Conservation (phyloP, 2,329 filamentous ascomycete species). For the Aspergillus japonicus region DNA sequence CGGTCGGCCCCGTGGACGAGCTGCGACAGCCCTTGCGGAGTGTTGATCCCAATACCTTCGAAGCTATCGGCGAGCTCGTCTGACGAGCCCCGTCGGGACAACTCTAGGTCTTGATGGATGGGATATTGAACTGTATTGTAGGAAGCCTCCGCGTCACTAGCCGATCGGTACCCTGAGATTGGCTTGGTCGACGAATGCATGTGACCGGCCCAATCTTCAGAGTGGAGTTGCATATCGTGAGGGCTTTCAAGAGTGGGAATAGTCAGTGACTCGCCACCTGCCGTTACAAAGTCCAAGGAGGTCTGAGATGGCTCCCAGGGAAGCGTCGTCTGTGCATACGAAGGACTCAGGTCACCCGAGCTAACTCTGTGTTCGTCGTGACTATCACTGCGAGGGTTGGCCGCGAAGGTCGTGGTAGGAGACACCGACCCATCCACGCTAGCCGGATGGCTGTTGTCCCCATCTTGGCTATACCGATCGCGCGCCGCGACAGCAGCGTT, state of each 20-base stretch:
- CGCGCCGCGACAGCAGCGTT: constrained; percentile 43
- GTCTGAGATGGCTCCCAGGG: constrained; percentile 30
- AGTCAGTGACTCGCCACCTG: constrained; percentile 23
- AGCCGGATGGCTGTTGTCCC: constrained; percentile 20
- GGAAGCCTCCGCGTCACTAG: constrained; percentile 26
- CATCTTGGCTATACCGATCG: constrained; percentile 28
- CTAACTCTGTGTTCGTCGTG: constrained; percentile 7
- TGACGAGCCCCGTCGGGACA: constrained; percentile 33
- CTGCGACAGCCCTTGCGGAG: constrained; percentile 24
- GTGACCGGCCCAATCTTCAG: constrained; percentile 29
- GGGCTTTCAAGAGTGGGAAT: constrained; percentile 20
- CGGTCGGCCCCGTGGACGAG: constrained; percentile 27
- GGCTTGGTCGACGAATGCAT: constrained; percentile 19
- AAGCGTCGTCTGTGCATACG: constrained; percentile 30
- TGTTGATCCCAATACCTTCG: constrained; percentile 38
- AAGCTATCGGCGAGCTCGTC: constrained; percentile 36
- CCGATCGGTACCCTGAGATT: constrained; percentile 19
- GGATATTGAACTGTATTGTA: constrained; percentile 36
- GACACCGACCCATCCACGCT: constrained; percentile 32
- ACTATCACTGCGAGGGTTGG: constrained; percentile 15
- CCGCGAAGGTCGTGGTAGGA: constrained; percentile 26
- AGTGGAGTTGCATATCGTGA: constrained; percentile 16
- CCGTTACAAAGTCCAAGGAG: constrained; percentile 27
- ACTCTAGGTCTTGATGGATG: constrained; percentile 32
- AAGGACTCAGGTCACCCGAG: constrained; percentile 22